phyloP scores from a whole-genome alignment of 2,329 filamentous ascomycete species.

The Gyromitra esculenta region DNA sequence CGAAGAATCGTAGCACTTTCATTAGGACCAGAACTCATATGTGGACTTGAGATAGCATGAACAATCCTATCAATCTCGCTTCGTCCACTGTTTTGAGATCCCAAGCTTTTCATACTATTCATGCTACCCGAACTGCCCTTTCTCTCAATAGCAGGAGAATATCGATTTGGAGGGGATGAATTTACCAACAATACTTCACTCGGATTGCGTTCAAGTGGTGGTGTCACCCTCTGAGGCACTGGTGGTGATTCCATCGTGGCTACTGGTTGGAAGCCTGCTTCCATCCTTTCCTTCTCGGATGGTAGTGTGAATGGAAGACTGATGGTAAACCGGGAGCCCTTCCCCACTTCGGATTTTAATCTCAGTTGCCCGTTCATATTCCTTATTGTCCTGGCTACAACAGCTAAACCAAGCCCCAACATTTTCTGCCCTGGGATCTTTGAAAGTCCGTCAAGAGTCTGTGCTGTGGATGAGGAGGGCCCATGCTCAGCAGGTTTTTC shows the following conservation, averaged over 20 bases:
- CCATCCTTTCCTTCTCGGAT: constrained; percentile 60
- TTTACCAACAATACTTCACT: constrained; percentile 29
- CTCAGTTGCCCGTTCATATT: constrained; percentile 91
- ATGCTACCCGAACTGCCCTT: constrained; percentile 58
- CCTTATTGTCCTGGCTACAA: constrained; percentile 85
- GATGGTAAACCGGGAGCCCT: constrained; percentile 83
- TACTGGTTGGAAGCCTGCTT: constrained; percentile 1
- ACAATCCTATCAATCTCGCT: constrained; percentile 31
- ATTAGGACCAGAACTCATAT: neutral
- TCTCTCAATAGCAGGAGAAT: constrained; percentile 55
- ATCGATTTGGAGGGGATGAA: constrained; percentile 8
- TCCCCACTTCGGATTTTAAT: constrained; percentile 82
- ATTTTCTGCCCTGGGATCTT: constrained; percentile 51
- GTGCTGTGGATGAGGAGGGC: neutral
- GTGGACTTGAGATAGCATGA: constrained; percentile 23
- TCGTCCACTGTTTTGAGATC: constrained; percentile 9
- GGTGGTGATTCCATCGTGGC: constrained; percentile 33
- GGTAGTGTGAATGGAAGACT: constrained; percentile 78
- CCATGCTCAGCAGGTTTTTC: neutral
- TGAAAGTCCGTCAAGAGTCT: constrained; percentile 42
- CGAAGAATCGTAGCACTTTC: neutral
- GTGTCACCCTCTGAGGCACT: neutral
- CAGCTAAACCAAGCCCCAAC: constrained; percentile 80
- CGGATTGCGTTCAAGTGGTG: constrained; percentile 3
- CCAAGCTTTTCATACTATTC: constrained; percentile 41